These are phyloP conservation scores for Trichopus zeylanicus DNA, from an alignment of 116 monocot genomes.

Conservation along the genomic window DNA sequence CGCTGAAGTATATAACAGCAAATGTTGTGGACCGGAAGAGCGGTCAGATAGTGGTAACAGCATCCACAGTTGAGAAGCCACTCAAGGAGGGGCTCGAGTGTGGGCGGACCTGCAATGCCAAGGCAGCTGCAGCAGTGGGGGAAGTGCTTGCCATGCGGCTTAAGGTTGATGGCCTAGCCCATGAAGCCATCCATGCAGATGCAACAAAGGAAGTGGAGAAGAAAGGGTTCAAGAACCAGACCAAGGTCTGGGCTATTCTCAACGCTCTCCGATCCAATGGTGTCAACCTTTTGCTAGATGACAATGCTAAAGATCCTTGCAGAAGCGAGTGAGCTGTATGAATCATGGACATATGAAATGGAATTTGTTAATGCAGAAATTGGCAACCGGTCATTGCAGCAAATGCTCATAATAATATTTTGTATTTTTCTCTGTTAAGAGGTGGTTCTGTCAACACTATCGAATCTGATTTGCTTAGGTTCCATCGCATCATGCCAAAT, in stretches of 20 bases:
- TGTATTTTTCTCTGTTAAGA: too few species aligned
- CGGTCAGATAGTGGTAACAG: conserved; percentile 59
- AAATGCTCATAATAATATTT: too few species aligned
- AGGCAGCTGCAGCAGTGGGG: conserved; percentile 81
- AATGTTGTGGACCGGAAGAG: conserved; percentile 72
- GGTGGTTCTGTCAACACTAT: too few species aligned
- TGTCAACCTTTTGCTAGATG: conserved; percentile 54
- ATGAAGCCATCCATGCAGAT: conserved; percentile 65
- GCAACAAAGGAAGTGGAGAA: conserved; percentile 83
- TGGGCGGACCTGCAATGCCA: conserved; percentile 76
- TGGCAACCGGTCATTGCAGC: too few species aligned
- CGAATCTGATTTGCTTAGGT: too few species aligned
- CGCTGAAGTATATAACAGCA: conserved; percentile 92
- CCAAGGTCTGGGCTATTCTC: conserved; percentile 81
- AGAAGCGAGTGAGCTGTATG: background rate
- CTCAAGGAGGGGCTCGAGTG: conserved; percentile 56
- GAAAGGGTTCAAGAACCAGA: conserved; percentile 79
- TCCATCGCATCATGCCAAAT: too few species aligned
- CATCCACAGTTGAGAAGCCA: conserved; percentile 72
- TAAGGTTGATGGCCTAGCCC: conserved; percentile 74
- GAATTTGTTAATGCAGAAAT: too few species aligned
- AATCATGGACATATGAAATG: too few species aligned
- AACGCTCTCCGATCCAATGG: conserved; percentile 57
- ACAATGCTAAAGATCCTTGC: background rate
- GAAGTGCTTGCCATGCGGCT: conserved; percentile 93